Evolutionary conservation across 306 rosid species (phyloP).

Genomic region (Pyrus pyrifolia): DNA sequence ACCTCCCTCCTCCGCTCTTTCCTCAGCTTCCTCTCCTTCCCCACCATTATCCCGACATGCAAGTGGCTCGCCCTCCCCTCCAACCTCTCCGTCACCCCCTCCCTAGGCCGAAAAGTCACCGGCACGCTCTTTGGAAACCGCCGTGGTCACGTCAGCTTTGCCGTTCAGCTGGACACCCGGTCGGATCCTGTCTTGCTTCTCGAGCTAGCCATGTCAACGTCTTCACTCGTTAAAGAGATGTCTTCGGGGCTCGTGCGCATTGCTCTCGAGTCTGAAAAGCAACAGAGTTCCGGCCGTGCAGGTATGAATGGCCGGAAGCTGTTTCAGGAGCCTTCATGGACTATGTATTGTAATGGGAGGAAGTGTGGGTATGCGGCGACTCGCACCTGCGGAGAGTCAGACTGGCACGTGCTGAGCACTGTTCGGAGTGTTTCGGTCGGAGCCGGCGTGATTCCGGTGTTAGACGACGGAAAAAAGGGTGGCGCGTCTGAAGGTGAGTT

Average conservation of each 20-base stretch:
- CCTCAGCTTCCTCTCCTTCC: constrained; percentile 55
- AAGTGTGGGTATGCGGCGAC: constrained; percentile 60
- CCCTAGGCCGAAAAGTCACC: constrained; percentile 59
- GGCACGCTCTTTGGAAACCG: constrained; percentile 94
- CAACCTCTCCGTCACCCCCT: constrained; percentile 41
- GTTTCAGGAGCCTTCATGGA: constrained; percentile 68
- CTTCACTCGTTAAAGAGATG: constrained; percentile 81
- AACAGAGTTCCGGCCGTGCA: background rate
- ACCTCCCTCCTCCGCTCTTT: constrained; percentile 53
- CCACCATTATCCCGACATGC: constrained; percentile 46
- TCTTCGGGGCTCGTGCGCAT: constrained; percentile 86
- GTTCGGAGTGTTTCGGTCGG: constrained; percentile 81
- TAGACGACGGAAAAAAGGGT: constrained; percentile 33
- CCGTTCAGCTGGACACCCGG: constrained; percentile 72
- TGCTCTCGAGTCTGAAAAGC: constrained; percentile 64
- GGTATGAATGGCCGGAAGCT: constrained; percentile 27
- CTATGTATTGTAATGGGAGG: constrained; percentile 83
- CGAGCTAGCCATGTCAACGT: constrained; percentile 75
- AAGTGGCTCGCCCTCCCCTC: constrained; percentile 66
- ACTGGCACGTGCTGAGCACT: constrained; percentile 58
- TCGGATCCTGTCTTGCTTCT: constrained; percentile 61
- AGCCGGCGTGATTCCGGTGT: constrained; percentile 79
- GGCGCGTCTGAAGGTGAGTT: constrained; percentile 61
- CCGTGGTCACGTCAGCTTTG: constrained; percentile 75
- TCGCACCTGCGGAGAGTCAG: constrained; percentile 63